phyloP scores from a whole-genome alignment of 2,329 filamentous ascomycete genomes.

The Coleophoma crateriformis region DNA sequence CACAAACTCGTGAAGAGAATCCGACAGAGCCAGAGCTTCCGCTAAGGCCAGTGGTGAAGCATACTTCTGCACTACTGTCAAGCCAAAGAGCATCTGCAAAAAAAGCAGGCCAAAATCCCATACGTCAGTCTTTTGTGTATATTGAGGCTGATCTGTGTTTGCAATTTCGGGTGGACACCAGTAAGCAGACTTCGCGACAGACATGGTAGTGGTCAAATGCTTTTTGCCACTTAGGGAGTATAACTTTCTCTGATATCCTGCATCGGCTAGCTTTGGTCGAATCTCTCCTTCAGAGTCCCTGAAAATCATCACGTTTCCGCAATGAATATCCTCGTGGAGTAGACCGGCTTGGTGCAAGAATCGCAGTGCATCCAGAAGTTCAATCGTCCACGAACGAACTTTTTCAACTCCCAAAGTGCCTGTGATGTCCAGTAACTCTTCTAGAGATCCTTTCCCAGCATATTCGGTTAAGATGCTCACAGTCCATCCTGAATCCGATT shows the following conservation, averaged over 20 bases:
- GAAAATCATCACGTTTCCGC: conserved; percentile 73
- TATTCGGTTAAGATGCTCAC: conserved; percentile 71
- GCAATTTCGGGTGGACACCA: conserved; percentile 80
- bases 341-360: conserved; percentile 83
- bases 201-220: conserved; percentile 44
- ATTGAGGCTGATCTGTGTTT: conserved; percentile 52
- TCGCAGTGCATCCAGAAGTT: conserved; percentile 81
- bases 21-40: conserved; percentile 65
- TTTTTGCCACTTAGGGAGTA: conserved; percentile 53
- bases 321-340: conserved; percentile 77
- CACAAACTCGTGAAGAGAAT: conserved; percentile 73
- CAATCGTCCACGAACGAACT: conserved; percentile 84
- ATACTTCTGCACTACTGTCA: conserved; percentile 70
- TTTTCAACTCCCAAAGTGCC: conserved; percentile 68
- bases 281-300: conserved; percentile 63
- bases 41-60: conserved; percentile 72
- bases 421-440: conserved; percentile 75
- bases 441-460: conserved; percentile 76
- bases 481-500: conserved; percentile 51
- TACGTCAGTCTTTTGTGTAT: conserved; percentile 78
- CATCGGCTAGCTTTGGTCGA: conserved; percentile 69
- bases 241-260: conserved; percentile 63
- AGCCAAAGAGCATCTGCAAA: conserved; percentile 88
- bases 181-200: conserved; percentile 67
- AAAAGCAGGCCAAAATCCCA: conserved; percentile 94